Evolutionary conservation across 2,329 filamentous ascomycete species (phyloP).

Genomic region (Pezicula carpinea): DNA sequence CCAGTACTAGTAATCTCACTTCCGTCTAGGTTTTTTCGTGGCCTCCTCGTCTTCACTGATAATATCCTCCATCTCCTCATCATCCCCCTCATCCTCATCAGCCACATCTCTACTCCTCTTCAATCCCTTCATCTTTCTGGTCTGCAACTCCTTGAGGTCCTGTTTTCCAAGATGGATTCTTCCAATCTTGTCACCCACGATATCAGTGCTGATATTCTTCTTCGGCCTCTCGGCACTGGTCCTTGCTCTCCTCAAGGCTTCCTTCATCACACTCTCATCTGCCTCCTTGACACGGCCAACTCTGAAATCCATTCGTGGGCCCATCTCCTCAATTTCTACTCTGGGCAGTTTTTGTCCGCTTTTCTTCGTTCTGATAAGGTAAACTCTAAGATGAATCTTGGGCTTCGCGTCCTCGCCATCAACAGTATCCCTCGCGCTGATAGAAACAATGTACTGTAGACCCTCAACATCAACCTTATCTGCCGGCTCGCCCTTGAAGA

Average conservation of each 20-base stretch:
- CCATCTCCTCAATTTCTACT: constrained; percentile 93
- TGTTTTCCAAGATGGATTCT: constrained; percentile 88
- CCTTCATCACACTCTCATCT: constrained; percentile 76
- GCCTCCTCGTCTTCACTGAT: constrained; percentile 28
- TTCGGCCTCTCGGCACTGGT: constrained; percentile 72
- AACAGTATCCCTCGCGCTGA: constrained; percentile 65
- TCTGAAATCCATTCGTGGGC: constrained; percentile 87
- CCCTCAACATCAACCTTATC: constrained; percentile 92
- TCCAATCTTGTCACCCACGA: constrained; percentile 94
- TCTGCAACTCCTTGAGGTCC: constrained; percentile 82
- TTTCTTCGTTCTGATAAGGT: constrained; percentile 80
- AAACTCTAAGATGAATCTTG: constrained; percentile 67
- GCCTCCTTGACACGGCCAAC: constrained; percentile 77
- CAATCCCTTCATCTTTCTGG: constrained; percentile 98
- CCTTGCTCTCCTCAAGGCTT: constrained; percentile 83
- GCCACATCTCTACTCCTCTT: constrained; percentile 72
- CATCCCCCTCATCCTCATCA: constrained; percentile 42
- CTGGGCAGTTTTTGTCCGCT: constrained; percentile 82
- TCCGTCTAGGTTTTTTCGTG: constrained; percentile 22
- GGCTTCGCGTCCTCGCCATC: constrained; percentile 46
- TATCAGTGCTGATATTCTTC: constrained; percentile 93
- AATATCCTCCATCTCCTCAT: constrained; percentile 42
- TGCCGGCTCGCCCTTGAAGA: constrained; percentile 78
- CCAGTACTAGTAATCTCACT: not conserved
- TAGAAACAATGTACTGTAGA: constrained; percentile 81